These are phyloP conservation scores for thale cress (Arabidopsis thaliana) DNA, from an alignment of 345 rosid genomes.

Conservation along the genomic window DNA sequence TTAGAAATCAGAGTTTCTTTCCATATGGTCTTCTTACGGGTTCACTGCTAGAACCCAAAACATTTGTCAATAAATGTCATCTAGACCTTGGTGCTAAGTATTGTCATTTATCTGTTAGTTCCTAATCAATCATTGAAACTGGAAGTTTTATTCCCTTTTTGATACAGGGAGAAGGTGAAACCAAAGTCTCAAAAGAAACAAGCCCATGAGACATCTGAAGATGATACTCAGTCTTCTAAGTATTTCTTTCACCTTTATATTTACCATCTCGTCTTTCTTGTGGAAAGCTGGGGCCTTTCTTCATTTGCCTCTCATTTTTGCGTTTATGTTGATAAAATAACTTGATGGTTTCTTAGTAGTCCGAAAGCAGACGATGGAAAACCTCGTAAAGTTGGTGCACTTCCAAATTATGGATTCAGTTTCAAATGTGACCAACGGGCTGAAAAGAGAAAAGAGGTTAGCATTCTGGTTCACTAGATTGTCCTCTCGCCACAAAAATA, in stretches of 20 bases:
- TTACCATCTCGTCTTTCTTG: constrained; percentile 30
- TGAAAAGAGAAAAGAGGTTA: constrained; percentile 96
- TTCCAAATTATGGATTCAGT: constrained; percentile 97
- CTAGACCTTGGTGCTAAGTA: constrained; percentile 6
- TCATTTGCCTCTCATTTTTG: constrained; percentile 19
- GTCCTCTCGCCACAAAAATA: constrained; percentile 2
- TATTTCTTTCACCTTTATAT: constrained; percentile 59
- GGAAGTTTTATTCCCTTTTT: constrained; percentile 8
- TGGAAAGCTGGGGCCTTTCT: constrained; percentile 26
- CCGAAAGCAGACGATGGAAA: constrained; percentile 69
- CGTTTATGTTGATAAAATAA: constrained; percentile 33
- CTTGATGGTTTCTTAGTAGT: constrained; percentile 59
- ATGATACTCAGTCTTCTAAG: constrained; percentile 62
- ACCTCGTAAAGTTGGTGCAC: constrained; percentile 67
- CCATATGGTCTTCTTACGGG: neutral
- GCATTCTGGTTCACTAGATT: constrained; percentile 34
- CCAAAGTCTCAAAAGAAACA: constrained; percentile 65
- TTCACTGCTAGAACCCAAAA: constrained; percentile 4
- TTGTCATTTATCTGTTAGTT: constrained; percentile 4
- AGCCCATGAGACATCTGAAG: constrained; percentile 59
- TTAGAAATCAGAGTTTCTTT: constrained; percentile 23
- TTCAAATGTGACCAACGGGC: constrained; percentile 97
- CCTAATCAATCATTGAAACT: constrained; percentile 21
- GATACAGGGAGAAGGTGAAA: constrained; percentile 69
- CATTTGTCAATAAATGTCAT: constrained; percentile 15